Evolutionary conservation across 1,284 basidiomycete species (phyloP).

Genomic region (Trichosporon asahii): DNA sequence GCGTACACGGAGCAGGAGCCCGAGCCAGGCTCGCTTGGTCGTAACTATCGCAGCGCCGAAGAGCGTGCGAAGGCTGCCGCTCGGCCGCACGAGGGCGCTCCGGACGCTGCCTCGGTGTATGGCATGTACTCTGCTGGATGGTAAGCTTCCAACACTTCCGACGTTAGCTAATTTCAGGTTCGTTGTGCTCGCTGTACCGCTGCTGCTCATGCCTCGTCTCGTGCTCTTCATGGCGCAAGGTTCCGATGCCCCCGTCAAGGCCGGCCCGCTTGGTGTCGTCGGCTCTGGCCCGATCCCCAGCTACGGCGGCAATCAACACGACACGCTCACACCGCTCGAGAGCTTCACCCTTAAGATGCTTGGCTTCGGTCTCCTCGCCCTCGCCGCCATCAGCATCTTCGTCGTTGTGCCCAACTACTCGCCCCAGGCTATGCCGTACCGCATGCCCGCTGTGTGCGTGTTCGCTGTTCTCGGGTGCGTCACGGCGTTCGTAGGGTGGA

Average conservation of each 20-base stretch:
- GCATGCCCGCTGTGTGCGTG: conserved; percentile 36
- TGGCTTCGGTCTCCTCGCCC: conserved; percentile 39
- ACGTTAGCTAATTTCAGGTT: conserved; percentile 33
- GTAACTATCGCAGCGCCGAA: conserved; percentile 40
- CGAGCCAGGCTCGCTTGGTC: conserved; percentile 27
- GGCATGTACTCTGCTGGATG: conserved; percentile 38
- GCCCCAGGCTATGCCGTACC: conserved; percentile 29
- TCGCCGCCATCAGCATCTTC: conserved; percentile 40
- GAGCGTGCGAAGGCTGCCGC: conserved; percentile 43
- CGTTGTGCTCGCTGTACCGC: conserved; percentile 38
- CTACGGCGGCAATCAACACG: conserved; percentile 40
- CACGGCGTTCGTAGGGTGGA: conserved; percentile 35
- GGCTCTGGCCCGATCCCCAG: conserved; percentile 10
- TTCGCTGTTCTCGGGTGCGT: conserved; percentile 38
- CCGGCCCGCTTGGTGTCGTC: conserved; percentile 8
- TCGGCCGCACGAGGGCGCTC: conserved; percentile 38
- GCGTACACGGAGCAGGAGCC: conserved; percentile 20
- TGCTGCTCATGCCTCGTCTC: conserved; percentile 49
- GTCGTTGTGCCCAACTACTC: conserved; percentile 39
- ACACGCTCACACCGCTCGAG: conserved; percentile 46
- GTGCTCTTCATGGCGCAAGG: conserved; percentile 48
- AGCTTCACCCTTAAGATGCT: conserved; percentile 38
- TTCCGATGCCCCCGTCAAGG: conserved; percentile 12
- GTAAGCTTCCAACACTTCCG: conserved; percentile 20
- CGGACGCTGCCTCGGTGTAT: conserved; percentile 40